Conservation (phyloP, 2,329 filamentous ascomycete genomes). For the Aspergillus niger region DNA sequence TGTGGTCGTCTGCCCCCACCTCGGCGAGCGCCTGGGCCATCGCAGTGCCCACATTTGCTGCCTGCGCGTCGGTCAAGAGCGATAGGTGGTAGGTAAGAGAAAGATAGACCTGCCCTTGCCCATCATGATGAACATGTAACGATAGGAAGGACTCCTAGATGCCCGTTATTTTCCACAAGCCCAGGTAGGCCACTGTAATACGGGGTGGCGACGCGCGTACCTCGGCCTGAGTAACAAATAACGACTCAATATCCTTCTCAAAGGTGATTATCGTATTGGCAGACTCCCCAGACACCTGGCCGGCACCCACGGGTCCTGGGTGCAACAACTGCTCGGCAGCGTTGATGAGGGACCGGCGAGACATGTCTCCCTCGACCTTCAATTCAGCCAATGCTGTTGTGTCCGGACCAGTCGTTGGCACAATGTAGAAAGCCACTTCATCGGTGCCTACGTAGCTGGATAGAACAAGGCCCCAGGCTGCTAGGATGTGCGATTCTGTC, state of each 20-base stretch:
- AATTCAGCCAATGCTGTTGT: background rate
- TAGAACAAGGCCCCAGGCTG: background rate
- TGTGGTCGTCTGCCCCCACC: background rate
- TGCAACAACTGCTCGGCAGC: background rate
- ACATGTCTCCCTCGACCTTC: background rate
- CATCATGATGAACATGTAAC: background rate
- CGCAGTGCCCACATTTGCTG: background rate
- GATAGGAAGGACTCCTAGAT: background rate
- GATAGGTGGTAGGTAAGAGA: background rate
- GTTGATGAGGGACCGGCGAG: background rate
- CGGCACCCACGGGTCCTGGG: background rate
- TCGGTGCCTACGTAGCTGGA: background rate
- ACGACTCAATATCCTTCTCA: background rate
- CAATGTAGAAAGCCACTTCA: background rate
- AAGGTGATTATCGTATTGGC: background rate
- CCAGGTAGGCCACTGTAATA: no score
- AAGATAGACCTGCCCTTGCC: background rate
- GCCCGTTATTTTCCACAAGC: background rate
- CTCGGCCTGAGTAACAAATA: background rate
- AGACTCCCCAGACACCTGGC: background rate
- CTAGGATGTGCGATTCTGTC: background rate
- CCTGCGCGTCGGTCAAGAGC: background rate
- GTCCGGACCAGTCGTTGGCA: background rate
- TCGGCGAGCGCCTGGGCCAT: background rate
- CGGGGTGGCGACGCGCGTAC: background rate